Conservation (phyloP, 2,329 filamentous ascomycete species). For the Pseudogymnoascus sp. region DNA sequence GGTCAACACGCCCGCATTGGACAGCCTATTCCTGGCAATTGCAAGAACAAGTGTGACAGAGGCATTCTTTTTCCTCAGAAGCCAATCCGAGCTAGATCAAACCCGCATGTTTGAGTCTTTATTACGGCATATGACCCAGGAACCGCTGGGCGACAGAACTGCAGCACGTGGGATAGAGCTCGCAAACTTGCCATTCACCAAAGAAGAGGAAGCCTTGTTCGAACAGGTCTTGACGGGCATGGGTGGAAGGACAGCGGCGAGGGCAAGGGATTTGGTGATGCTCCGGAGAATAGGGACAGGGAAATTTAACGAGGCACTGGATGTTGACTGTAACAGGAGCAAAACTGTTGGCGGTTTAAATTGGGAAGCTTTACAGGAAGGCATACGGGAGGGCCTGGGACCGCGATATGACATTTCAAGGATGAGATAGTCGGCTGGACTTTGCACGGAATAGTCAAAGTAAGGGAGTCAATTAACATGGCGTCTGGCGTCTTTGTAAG, state of each 20-base stretch:
- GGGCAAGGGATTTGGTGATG: constrained; percentile 66
- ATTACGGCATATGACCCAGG: constrained; percentile 50
- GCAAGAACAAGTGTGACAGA: constrained; percentile 62
- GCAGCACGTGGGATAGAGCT: constrained; percentile 61
- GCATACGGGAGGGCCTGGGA: constrained; percentile 28
- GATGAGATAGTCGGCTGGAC: constrained; percentile 1
- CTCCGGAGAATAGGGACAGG: constrained; percentile 68
- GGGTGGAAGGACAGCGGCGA: constrained; percentile 57
- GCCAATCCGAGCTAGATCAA: constrained; percentile 55
- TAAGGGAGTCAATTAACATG: neutral
- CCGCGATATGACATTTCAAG: constrained; percentile 15
- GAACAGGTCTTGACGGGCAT: constrained; percentile 60
- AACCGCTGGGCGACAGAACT: constrained; percentile 33
- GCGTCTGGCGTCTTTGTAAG: constrained; percentile 1
- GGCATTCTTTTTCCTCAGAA: constrained; percentile 66
- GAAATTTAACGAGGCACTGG: constrained; percentile 44
- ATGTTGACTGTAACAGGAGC: constrained; percentile 35
- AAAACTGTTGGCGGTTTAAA: constrained; percentile 26
- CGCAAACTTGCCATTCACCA: constrained; percentile 64
- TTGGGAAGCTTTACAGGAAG: constrained; percentile 27
- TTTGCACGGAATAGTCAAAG: neutral
- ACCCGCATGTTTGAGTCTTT: constrained; percentile 62
- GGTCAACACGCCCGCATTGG: constrained; percentile 54
- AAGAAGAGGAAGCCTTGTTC: constrained; percentile 68
- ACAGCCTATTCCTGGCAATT: constrained; percentile 64